Conservation (phyloP, 208 protist genomes). For the Trypanosoma boissoni region DNA sequence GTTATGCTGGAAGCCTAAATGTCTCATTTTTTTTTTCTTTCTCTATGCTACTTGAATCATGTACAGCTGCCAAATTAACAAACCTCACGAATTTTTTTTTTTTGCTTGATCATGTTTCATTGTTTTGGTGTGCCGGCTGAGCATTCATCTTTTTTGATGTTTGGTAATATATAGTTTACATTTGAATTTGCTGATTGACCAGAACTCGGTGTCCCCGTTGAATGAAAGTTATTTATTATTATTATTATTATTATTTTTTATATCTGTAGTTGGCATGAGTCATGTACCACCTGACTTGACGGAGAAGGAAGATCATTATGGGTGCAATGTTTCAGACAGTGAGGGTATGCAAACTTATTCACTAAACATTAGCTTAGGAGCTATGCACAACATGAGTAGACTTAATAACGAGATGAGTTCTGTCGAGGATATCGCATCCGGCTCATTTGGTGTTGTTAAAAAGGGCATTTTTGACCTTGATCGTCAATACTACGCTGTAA, state of each 20-base stretch:
- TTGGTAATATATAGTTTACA: too few species aligned
- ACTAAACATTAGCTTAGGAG: constrained; percentile 34
- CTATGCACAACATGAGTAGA: constrained; percentile 48
- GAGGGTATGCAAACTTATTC: constrained; percentile 26
- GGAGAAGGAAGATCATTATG: constrained; percentile 16
- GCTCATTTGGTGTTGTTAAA: constrained; percentile 73
- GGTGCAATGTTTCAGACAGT: constrained; percentile 11
- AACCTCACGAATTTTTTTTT: constrained; percentile 7
- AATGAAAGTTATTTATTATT: background rate
- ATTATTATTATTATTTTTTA: constrained; percentile 2
- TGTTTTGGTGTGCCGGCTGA: too few species aligned
- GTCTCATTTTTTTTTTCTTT: constrained; percentile 3
- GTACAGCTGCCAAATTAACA: background rate
- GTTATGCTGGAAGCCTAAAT: background rate
- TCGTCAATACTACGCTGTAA: constrained; percentile 68
- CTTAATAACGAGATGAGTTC: constrained; percentile 77
- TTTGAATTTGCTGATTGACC: too few species aligned
- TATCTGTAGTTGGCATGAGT: background rate
- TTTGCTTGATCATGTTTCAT: too few species aligned
- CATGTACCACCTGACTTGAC: background rate
- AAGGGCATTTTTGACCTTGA: constrained; percentile 58
- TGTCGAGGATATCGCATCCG: constrained; percentile 54
- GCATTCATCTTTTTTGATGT: too few species aligned
- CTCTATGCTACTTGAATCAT: background rate
- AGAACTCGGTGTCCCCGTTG: background rate